Conservation (phyloP, 2,329 filamentous ascomycete species). For the Xylaria polymorpha region DNA sequence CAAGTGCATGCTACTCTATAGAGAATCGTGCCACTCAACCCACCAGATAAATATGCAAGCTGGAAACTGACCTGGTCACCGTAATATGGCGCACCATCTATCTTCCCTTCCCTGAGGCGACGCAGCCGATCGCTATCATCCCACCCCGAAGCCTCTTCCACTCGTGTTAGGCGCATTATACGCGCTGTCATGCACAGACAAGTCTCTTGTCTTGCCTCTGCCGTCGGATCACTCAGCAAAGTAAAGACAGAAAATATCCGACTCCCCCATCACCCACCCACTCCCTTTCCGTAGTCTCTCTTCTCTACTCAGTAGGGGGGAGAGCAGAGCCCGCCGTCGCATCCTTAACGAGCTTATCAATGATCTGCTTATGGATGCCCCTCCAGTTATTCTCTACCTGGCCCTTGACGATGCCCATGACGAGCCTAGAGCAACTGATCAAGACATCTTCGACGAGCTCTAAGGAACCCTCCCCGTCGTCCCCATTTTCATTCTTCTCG, state of each 20-base stretch:
- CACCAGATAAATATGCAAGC: not conserved
- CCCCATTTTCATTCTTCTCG: constrained; percentile 44
- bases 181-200: not conserved
- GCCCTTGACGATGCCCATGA: constrained; percentile 61
- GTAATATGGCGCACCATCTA: not conserved
- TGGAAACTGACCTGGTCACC: not conserved
- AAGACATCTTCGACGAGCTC: constrained; percentile 62
- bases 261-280: not conserved
- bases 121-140: not conserved
- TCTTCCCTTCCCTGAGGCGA: not conserved
- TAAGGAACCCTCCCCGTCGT: constrained; percentile 33
- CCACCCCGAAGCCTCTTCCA: not conserved
- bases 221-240: not conserved
- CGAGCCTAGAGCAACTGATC: constrained; percentile 63
- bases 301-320: not conserved
- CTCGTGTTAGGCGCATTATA: not conserved
- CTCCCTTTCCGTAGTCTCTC: not conserved
- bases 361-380: constrained; percentile 63
- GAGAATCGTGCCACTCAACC: not conserved
- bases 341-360: constrained; percentile 53
- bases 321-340: constrained; percentile 1
- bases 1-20: constrained; percentile 14
- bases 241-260: not conserved
- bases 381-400: constrained; percentile 64
- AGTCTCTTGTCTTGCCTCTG: not conserved